These are phyloP conservation scores for Oryza punctata DNA, from an alignment of 176 grass and related monocot species.

Conservation along the genomic window DNA sequence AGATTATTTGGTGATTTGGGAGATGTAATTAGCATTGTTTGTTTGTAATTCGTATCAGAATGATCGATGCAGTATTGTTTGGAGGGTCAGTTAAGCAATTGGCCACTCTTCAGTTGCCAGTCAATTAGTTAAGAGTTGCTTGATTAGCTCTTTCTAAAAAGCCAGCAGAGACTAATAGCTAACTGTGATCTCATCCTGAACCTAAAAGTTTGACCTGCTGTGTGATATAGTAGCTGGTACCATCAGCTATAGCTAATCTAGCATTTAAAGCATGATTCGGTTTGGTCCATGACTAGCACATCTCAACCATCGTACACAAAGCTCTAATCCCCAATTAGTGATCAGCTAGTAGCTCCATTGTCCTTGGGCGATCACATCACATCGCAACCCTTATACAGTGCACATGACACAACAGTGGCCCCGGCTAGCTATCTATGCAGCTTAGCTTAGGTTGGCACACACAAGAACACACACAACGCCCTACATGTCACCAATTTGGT, in stretches of 20 bases:
- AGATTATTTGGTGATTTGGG: constrained; percentile 39
- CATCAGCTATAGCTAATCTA: constrained; percentile 17
- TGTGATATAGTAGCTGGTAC: constrained; percentile 1
- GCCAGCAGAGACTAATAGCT: not conserved
- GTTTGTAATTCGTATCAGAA: not conserved
- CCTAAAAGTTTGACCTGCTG: constrained; percentile 51
- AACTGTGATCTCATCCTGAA: constrained; percentile 34
- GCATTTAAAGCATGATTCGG: constrained; percentile 34
- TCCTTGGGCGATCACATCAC: constrained; percentile 30
- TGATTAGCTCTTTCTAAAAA: constrained; percentile 15
- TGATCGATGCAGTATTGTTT: constrained; percentile 17
- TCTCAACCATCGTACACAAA: constrained; percentile 36
- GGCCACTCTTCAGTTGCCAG: not conserved
- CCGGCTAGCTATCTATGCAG: not conserved
- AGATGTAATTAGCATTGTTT: constrained; percentile 36
- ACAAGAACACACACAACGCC: not conserved
- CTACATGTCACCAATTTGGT: constrained; percentile 8
- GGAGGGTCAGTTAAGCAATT: not conserved
- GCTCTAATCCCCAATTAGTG: constrained; percentile 15
- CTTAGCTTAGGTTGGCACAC: constrained; percentile 13
- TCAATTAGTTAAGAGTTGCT: constrained; percentile 5
- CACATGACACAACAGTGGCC: too few relatives aligned
- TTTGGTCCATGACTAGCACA: constrained; percentile 40
- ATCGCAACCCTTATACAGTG: not conserved
- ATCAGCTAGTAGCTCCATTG: not conserved